Percentiles rank a stretch among this genome's conserved stretches.
Conservation (phyloP, 306 rosid genomes). For the Crataegus laevigata region DNA sequence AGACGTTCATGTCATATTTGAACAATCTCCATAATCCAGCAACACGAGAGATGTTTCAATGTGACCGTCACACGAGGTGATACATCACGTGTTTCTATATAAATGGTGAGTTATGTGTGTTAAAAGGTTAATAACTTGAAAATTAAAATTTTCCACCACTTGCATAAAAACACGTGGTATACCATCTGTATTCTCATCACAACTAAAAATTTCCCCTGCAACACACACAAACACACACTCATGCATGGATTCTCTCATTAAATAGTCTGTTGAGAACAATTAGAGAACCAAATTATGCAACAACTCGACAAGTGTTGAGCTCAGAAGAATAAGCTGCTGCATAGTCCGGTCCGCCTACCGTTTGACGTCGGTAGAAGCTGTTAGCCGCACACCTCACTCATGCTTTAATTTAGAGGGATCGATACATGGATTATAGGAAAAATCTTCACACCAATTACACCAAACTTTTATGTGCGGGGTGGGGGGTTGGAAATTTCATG, state of each 20-base stretch:
- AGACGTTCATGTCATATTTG: too few species aligned
- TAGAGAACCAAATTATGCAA: background rate
- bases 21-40: too few species aligned
- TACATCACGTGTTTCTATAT: too few species aligned
- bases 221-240: background rate
- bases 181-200: too few species aligned
- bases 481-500: conserved; percentile 14
- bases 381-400: background rate
- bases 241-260: conserved; percentile 10
- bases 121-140: too few species aligned
- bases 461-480: background rate
- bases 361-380: background rate
- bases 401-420: background rate
- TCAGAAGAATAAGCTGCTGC: background rate
- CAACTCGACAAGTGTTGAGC: background rate
- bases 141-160: too few species aligned
- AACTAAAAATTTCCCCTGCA: too few species aligned
- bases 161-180: too few species aligned
- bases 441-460: background rate
- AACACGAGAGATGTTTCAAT: too few species aligned
- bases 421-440: background rate
- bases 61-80: too few species aligned
- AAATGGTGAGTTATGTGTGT: too few species aligned
- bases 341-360: too few species aligned
- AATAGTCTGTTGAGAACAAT: background rate